Evolutionary conservation across 306 rosid genomes (phyloP).

Genomic region (Cucumis cinereus): DNA sequence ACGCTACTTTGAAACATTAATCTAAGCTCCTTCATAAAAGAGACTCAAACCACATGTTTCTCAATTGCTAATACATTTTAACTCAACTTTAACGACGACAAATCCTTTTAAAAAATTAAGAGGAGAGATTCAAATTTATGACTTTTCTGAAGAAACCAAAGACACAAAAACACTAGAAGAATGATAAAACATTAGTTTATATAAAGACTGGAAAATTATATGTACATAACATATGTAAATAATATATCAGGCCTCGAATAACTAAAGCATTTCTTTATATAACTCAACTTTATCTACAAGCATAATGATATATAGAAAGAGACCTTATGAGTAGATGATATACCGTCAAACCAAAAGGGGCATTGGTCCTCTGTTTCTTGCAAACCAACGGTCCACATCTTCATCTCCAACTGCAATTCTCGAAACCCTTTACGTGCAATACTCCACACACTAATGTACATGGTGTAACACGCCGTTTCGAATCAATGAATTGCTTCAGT

Average conservation of each 20-base stretch:
- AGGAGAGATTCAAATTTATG: too few species aligned
- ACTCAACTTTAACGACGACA: too few species aligned
- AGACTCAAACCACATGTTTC: too few species aligned
- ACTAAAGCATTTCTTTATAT: background rate
- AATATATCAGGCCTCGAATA: background rate
- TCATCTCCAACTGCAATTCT: slow-evolving; percentile 7
- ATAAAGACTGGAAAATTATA: background rate
- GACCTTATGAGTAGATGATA: background rate
- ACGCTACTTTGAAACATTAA: background rate
- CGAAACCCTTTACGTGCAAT: background rate
- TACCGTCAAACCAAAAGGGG: background rate
- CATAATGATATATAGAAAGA: background rate
- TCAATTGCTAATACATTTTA: too few species aligned
- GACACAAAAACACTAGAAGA: background rate
- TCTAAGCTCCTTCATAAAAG: too few species aligned
- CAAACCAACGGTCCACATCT: background rate
- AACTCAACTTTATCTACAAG: slow-evolving; percentile 7
- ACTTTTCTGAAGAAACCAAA: background rate
- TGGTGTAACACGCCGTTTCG: background rate
- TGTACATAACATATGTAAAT: slow-evolving; percentile 4
- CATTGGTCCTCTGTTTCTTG: background rate
- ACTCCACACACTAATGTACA: background rate
- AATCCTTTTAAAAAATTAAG: too few species aligned
- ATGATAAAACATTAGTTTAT: background rate
- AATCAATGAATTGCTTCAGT: background rate